Conservation (phyloP, 345 rosid species). For the Alliaria petiolata region DNA sequence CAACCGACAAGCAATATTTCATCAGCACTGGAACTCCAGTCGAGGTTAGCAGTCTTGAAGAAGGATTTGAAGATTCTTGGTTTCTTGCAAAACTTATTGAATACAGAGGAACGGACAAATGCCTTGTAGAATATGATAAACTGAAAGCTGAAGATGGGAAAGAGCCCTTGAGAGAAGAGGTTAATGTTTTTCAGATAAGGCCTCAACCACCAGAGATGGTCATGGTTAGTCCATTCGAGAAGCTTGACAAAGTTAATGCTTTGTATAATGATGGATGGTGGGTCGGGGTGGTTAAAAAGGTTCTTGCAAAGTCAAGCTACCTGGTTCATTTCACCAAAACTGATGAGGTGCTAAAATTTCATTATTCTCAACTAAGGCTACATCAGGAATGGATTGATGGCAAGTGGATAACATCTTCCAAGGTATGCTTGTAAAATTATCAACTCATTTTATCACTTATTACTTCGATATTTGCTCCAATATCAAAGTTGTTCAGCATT, state of each 20-base stretch:
- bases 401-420: constrained; percentile 51
- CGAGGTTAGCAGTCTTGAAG: constrained; percentile 80
- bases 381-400: constrained; percentile 84
- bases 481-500: not conserved
- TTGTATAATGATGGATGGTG: constrained; percentile 86
- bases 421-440: constrained; percentile 31
- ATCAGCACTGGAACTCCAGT: constrained; percentile 35
- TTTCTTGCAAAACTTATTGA: constrained; percentile 58
- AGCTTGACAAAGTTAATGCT: constrained; percentile 77
- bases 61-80: constrained; percentile 88
- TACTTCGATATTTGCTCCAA: not conserved
- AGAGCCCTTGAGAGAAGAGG: constrained; percentile 63
- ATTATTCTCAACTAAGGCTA: constrained; percentile 55
- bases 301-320: constrained; percentile 45
- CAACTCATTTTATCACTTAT: not conserved
- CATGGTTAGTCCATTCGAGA: constrained; percentile 38
- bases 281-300: constrained; percentile 61
- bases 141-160: constrained; percentile 68
- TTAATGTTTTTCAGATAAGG: constrained; percentile 47
- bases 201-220: constrained; percentile 60
- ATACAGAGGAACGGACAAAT: constrained; percentile 45
- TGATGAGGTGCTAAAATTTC: constrained; percentile 48
- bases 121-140: constrained; percentile 52
- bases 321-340: constrained; percentile 48
- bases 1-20: constrained; percentile 3